phyloP scores from a whole-genome alignment of 2,329 filamentous ascomycete species.

The Periconia macrospinosa region DNA sequence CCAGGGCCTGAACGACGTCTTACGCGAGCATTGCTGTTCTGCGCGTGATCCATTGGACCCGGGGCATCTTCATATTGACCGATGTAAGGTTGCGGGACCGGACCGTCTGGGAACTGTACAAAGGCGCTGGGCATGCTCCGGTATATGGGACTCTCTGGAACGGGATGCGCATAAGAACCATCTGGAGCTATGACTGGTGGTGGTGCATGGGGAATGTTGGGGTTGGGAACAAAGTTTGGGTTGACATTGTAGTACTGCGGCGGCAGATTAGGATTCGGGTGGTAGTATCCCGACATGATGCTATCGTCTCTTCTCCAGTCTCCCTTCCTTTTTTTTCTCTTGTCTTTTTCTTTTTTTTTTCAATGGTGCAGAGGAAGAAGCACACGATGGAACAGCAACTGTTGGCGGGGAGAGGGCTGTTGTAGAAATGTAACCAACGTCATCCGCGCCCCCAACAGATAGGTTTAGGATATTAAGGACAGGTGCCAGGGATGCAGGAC shows the following conservation, averaged over 20 bases:
- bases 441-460: slow-evolving; percentile 29
- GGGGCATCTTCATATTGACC: slow-evolving; percentile 41
- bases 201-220: slow-evolving; percentile 26
- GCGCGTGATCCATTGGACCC: slow-evolving; percentile 26
- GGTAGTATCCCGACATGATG: slow-evolving; percentile 44
- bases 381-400: slow-evolving; percentile 22
- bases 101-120: slow-evolving; percentile 34
- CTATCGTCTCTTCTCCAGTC: background rate
- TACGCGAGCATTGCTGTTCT: slow-evolving; percentile 29
- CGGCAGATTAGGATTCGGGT: slow-evolving; percentile 33
- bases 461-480: slow-evolving; percentile 17
- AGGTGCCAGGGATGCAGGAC: slow-evolving; percentile 33
- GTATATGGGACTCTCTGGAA: slow-evolving; percentile 37
- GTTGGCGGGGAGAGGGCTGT: slow-evolving; percentile 26
- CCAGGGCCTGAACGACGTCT: slow-evolving; percentile 36
- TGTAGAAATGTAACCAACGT: slow-evolving; percentile 39
- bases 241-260: slow-evolving; percentile 42
- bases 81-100: slow-evolving; percentile 34
- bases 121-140: slow-evolving; percentile 32
- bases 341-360: no score
- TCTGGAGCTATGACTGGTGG: slow-evolving; percentile 32
- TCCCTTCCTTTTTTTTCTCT: background rate
- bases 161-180: slow-evolving; percentile 26
- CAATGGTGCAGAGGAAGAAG: slow-evolving; percentile 9
- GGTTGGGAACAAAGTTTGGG: slow-evolving; percentile 25